Conservation (phyloP, 2,329 filamentous ascomycete genomes). For the Nemania sp. region DNA sequence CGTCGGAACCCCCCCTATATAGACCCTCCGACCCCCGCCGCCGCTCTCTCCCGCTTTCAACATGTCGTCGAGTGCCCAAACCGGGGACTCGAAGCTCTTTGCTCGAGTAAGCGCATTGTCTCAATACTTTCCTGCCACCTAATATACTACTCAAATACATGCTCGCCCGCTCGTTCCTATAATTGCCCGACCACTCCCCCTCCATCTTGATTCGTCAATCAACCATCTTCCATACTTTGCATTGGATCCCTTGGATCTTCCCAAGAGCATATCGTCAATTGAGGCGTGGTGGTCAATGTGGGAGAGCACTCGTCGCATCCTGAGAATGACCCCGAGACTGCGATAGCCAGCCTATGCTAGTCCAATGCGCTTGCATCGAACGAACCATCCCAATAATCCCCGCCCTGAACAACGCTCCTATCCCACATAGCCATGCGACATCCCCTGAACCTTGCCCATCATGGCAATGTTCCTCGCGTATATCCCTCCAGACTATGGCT, state of each 20-base stretch:
- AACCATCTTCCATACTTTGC: neutral
- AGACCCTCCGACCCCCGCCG: slow-evolving; percentile 34
- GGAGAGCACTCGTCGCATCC: slow-evolving; percentile 16
- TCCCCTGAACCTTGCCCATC: slow-evolving; percentile 32
- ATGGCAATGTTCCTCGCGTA: slow-evolving; percentile 67
- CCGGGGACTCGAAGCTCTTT: slow-evolving; percentile 98
- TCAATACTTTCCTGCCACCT: slow-evolving; percentile 24
- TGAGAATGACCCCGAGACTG: slow-evolving; percentile 9
- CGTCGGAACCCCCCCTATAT: slow-evolving; percentile 43
- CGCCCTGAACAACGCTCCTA: slow-evolving; percentile 29
- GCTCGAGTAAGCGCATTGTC: slow-evolving; percentile 77
- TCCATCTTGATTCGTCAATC: slow-evolving; percentile 1
- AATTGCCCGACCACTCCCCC: slow-evolving; percentile 24
- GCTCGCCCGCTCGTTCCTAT: slow-evolving; percentile 1
- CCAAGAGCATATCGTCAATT: slow-evolving; percentile 4
- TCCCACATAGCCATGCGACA: slow-evolving; percentile 40
- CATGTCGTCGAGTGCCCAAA: slow-evolving; percentile 72
- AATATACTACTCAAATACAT: neutral
- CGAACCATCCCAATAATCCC: slow-evolving; percentile 28
- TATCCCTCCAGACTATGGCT: slow-evolving; percentile 59
- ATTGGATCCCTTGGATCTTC: neutral
- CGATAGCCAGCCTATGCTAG: neutral
- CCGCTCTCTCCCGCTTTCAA: slow-evolving; percentile 47
- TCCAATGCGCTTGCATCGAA: slow-evolving; percentile 21
- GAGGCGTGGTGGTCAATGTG: neutral